Evolutionary conservation across 1,139 yeast species (phyloP).

Genomic region (Pichia cactophila): DNA sequence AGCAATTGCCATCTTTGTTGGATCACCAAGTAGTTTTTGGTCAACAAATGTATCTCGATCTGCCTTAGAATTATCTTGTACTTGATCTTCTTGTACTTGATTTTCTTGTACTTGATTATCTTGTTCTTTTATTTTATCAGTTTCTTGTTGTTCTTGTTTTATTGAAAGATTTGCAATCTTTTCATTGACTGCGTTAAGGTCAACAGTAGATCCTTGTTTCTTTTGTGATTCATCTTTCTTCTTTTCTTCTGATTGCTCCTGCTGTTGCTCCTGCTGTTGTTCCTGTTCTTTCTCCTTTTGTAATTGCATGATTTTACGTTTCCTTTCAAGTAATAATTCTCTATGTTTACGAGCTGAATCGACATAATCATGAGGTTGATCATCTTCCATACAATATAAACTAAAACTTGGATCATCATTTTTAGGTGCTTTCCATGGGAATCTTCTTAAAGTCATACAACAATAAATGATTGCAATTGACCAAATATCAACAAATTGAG

Average conservation of each 20-base stretch:
- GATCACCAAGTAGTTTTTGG: constrained; percentile 17
- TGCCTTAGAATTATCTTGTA: neutral
- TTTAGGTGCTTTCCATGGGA: constrained; percentile 97
- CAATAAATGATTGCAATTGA: constrained; percentile 87
- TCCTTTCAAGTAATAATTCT: constrained; percentile 33
- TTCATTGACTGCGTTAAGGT: neutral
- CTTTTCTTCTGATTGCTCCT: neutral
- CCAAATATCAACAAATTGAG: constrained; percentile 94
- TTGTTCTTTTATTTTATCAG: too few relatives aligned
- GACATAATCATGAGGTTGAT: constrained; percentile 33
- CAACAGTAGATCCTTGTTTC: neutral
- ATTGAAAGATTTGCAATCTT: neutral
- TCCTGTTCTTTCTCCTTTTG: constrained; percentile 9
- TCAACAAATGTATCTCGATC: constrained; percentile 7
- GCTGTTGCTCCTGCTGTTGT: neutral
- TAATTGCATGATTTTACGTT: constrained; percentile 27
- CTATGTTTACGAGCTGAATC: constrained; percentile 44
- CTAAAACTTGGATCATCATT: constrained; percentile 77
- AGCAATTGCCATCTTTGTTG: constrained; percentile 19
- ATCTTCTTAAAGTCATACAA: constrained; percentile 88
- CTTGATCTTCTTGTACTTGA: neutral
- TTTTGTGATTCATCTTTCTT: too few relatives aligned
- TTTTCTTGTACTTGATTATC: too few relatives aligned
- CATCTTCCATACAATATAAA: constrained; percentile 47
- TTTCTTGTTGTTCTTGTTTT: neutral